Percentiles rank a stretch among this genome's conserved stretches.
These are phyloP conservation scores for Berberis thunbergii DNA, from an alignment of 164 flowering plant genomes.

Conservation along the genomic window DNA sequence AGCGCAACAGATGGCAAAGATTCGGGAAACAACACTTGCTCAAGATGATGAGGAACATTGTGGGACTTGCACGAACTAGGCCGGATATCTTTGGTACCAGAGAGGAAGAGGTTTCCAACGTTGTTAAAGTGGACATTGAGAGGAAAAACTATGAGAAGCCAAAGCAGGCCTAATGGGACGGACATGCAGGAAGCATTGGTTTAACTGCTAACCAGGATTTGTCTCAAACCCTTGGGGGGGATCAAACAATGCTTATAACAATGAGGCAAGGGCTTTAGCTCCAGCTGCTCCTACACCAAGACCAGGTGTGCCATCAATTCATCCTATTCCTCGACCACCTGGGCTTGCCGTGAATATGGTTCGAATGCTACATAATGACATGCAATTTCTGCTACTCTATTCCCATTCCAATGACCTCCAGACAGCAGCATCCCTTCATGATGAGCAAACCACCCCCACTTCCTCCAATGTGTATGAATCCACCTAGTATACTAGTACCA, in stretches of 20 bases:
- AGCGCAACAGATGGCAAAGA: not conserved
- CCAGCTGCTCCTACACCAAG: constrained; percentile 79
- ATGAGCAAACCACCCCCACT: constrained; percentile 48
- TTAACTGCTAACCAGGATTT: constrained; percentile 83
- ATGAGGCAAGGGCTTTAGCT: constrained; percentile 47
- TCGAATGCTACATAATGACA: constrained; percentile 40
- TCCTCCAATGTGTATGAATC: constrained; percentile 34
- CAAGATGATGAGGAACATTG: not conserved
- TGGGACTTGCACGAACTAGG: not conserved
- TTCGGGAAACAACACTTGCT: not conserved
- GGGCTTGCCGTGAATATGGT: constrained; percentile 73
- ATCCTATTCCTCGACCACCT: constrained; percentile 94
- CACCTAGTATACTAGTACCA: constrained; percentile 36
- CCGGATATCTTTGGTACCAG: not conserved
- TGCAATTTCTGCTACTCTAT: constrained; percentile 45
- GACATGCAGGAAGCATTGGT: constrained; percentile 96
- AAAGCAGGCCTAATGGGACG: constrained; percentile 96
- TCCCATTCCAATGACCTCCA: constrained; percentile 21
- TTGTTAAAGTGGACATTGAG: not conserved
- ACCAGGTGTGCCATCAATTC: constrained; percentile 68
- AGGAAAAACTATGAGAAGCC: not conserved
- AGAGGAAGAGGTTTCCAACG: not conserved
- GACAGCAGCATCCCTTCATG: not conserved
- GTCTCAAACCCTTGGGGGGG: constrained; percentile 71
- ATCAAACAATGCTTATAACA: constrained; percentile 38